Percentiles rank a stretch among this genome's conserved stretches.
phyloP scores from a whole-genome alignment of 306 rosid species.

The Quercus suber region DNA sequence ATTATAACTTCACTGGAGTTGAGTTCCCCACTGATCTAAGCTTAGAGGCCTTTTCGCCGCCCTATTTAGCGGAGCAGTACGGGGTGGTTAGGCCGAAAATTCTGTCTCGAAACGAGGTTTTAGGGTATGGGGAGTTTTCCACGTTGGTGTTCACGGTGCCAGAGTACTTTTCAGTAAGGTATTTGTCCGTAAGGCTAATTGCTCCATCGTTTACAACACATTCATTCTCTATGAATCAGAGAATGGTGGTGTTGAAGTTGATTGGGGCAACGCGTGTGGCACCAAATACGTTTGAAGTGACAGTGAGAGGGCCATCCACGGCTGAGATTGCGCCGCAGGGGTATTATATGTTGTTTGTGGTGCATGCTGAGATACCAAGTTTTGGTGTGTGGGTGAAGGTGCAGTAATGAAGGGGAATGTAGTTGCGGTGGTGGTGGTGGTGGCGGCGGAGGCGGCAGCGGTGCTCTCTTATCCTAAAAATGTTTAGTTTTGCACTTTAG shows the following conservation, averaged over 20 bases:
- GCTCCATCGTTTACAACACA: constrained; percentile 78
- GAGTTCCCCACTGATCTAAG: constrained; percentile 71
- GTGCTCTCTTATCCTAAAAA: no score
- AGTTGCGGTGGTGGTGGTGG: no score
- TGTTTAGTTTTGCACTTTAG: no score
- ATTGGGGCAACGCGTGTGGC: constrained; percentile 10
- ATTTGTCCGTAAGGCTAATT: constrained; percentile 49
- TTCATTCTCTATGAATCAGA: constrained; percentile 65
- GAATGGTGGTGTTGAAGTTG: constrained; percentile 61
- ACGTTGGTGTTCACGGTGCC: constrained; percentile 39
- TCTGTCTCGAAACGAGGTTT: background rate
- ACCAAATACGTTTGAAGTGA: constrained; percentile 24
- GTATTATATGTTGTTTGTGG: constrained; percentile 59
- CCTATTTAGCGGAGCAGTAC: constrained; percentile 40
- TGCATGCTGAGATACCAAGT: constrained; percentile 59
- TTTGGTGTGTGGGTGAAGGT: constrained; percentile 62
- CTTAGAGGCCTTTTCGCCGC: constrained; percentile 71
- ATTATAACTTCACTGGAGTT: constrained; percentile 57
- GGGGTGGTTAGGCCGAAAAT: constrained; percentile 36
- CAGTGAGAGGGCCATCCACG: constrained; percentile 52
- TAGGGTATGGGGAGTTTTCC: constrained; percentile 32
- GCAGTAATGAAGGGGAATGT: background rate
- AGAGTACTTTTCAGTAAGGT: background rate
- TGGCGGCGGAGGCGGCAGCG: no score
- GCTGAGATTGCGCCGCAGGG: constrained; percentile 64